Conservation (phyloP, 2,329 filamentous ascomycete species). For the Colletotrichum sp. region DNA sequence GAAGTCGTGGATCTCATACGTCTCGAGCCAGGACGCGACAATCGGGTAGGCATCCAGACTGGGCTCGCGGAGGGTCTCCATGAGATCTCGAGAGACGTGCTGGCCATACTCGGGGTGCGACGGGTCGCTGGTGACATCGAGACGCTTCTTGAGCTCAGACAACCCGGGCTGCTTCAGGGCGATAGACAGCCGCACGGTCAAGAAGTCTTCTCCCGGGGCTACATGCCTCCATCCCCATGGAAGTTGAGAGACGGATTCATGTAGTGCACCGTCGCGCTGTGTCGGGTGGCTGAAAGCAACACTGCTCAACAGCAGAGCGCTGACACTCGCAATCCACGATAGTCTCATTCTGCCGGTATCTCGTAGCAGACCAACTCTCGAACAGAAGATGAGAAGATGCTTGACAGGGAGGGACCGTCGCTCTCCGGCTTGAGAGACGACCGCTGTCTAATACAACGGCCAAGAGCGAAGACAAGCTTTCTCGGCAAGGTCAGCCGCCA, state of each 20-base stretch:
- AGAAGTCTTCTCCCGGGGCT: neutral
- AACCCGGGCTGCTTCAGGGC: slow-evolving; percentile 19
- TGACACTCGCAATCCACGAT: neutral
- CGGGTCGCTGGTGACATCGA: slow-evolving; percentile 25
- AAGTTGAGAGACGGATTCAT: neutral
- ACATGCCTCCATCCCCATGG: neutral
- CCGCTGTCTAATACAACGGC: neutral
- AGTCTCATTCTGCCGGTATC: neutral
- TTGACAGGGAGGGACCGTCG: neutral
- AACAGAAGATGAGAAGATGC: neutral
- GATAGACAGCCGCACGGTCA: slow-evolving; percentile 1
- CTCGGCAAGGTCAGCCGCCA: neutral
- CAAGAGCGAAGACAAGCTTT: neutral
- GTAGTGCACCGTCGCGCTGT: neutral
- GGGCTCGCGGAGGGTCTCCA: slow-evolving; percentile 39
- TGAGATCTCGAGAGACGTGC: slow-evolving; percentile 41
- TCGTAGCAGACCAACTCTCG: neutral
- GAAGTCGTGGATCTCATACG: slow-evolving; percentile 38
- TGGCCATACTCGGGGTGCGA: neutral
- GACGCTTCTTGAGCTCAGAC: slow-evolving; percentile 2
- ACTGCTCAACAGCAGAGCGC: neutral
- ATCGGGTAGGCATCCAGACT: slow-evolving; percentile 33
- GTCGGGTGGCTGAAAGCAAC: neutral
- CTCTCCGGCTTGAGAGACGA: neutral
- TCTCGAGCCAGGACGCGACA: slow-evolving; percentile 47